These are phyloP conservation scores for Kwoniella sp. DNA, from an alignment of 768 basidiomycete species.

Conservation along the genomic window DNA sequence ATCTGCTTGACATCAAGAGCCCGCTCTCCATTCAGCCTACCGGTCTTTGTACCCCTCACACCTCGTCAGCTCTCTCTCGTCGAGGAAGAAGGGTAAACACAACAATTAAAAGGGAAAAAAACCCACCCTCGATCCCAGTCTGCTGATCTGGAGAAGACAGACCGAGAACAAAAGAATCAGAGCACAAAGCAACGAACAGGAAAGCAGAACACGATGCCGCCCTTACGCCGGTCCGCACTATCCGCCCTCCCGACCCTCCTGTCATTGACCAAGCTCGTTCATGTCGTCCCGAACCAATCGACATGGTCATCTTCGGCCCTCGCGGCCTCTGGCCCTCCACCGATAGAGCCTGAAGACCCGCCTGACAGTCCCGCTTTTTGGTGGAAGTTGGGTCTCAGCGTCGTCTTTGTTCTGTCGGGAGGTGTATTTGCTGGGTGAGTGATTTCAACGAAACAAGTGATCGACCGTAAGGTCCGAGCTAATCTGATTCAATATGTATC, in stretches of 20 bases:
- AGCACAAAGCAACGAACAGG: no score
- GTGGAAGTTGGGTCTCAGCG: conserved; percentile 70
- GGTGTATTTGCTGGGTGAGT: conserved; percentile 90
- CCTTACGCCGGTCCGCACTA: conserved; percentile 12
- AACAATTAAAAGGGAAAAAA: no score
- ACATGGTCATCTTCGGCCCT: conserved; percentile 9
- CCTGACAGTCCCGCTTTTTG: conserved; percentile 66
- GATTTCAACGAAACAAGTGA: neutral
- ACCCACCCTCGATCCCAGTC: no score
- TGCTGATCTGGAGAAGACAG: no score
- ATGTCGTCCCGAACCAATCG: conserved; percentile 17
- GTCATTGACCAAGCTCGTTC: conserved; percentile 40
- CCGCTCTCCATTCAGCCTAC: no score
- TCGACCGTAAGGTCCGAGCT: neutral
- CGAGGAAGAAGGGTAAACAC: no score
- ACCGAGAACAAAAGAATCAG: no score
- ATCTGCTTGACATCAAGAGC: no score
- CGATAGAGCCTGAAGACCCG: conserved; percentile 52
- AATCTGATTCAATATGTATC: no score
- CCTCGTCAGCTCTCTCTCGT: no score
- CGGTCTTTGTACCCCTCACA: no score
- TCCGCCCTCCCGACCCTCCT: conserved; percentile 41
- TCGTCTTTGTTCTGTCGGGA: conserved; percentile 73
- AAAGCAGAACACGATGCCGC: conserved; percentile 5
- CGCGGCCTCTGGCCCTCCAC: conserved; percentile 1